Base-by-base conservation (phyloP, 2,329 filamentous ascomycete species). In the Calonectria honghensis region DNA sequence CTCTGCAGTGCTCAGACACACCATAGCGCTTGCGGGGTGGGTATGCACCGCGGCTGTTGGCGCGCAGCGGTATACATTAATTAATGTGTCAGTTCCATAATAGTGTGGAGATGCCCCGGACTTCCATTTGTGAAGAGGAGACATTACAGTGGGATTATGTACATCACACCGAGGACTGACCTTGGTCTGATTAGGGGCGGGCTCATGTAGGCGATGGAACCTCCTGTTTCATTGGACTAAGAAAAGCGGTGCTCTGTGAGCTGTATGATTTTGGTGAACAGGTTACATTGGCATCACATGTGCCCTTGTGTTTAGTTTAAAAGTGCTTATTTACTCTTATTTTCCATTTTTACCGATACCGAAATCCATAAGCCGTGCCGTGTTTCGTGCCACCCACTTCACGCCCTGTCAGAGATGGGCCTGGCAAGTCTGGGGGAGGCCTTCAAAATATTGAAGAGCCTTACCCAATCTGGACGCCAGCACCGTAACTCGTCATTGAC, bases 401-500 rank as follows among this genome's bases (percentile, higher is more conserved):
- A 13, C n/a, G 45, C 45, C 45, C 45, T 48, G 45, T 48, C 45
- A 48, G n/a, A 48, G n/a, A 37, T 11, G 27, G 32, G 18, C 45
- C 37, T 29, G 50, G 27, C 27, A 29, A 37, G 57, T 61, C 57
- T 37, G 32, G 31, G 16, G 32, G 29, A 45, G 20, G 41, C 29
- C 18, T 32, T 27, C n/a, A 20, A 35, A 14, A 14, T 27, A 59
- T 63, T 63, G 9, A 65, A 37, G 39, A 54, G 35, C 51, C 48
- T 64, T 73, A 29, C 70, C 70, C 31, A 39, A 68, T 64, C 45
- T 18, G 70, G 70, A 66, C 32, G 41, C 39, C 45, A 35, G 45
- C 45, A 48, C 50, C 70, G 45, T 73, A 57, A 73, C 52, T 72
- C 70, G 54, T 73, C 65, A 64, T 68, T 63, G 52, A 68, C 54